These are phyloP conservation scores for Nemophila menziesii DNA, from an alignment of 257 asterid genomes.

Conservation along the genomic window DNA sequence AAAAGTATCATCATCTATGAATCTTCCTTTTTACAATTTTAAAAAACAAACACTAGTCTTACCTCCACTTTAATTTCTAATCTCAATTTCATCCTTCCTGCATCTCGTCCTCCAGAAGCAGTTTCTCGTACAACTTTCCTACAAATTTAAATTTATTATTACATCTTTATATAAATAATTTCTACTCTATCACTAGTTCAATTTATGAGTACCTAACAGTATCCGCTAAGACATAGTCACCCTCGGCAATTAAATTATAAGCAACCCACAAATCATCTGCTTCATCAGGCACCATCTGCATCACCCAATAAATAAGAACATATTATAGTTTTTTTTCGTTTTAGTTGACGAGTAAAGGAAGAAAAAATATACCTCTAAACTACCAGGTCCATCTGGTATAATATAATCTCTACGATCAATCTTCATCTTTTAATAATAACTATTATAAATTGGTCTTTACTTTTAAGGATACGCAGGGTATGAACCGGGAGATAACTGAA, in stretches of 20 bases:
- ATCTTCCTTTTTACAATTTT: no score
- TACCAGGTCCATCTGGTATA: conserved; percentile 75
- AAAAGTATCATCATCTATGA: no score
- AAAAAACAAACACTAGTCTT: no score
- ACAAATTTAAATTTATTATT: no score
- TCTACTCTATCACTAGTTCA: background rate
- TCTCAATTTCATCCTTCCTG: conserved; percentile 76
- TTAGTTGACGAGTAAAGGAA: background rate
- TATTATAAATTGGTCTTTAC: no score
- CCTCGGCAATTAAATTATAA: conserved; percentile 70
- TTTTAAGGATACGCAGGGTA: no score
- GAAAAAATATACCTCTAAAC: conserved; percentile 48
- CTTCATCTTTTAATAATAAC: conserved; percentile 65
- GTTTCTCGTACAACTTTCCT: conserved; percentile 93
- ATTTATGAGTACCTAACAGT: conserved; percentile 85
- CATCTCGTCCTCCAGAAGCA: conserved; percentile 82
- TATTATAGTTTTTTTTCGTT: no score
- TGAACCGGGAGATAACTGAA: no score
- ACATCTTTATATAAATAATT: no score
- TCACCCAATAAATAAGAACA: background rate
- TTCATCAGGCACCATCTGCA: conserved; percentile 83
- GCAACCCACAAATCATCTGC: conserved; percentile 87
- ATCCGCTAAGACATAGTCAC: conserved; percentile 56
- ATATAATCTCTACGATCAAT: conserved; percentile 45
- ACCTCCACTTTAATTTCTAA: conserved; percentile 82